Evolutionary conservation across 148 eudicot species (phyloP).

Genomic region (Heliamphora exappendiculata): DNA sequence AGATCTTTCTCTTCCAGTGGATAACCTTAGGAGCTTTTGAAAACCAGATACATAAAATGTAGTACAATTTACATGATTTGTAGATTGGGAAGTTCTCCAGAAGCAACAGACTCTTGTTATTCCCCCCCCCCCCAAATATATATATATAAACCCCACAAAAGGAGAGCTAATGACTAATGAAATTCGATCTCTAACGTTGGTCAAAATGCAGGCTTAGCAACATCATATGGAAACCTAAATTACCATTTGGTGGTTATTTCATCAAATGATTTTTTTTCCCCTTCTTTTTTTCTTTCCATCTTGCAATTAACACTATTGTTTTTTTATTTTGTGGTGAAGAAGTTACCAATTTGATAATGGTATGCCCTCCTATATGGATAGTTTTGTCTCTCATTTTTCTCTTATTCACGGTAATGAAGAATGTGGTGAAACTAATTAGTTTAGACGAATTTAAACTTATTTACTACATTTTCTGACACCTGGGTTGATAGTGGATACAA

Average conservation of each 20-base stretch:
- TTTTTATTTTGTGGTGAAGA: too few relatives aligned
- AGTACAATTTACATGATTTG: not conserved
- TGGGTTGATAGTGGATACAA: too few relatives aligned
- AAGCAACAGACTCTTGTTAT: not conserved
- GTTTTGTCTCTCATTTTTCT: too few relatives aligned
- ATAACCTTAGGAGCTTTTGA: not conserved
- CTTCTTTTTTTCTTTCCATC: not conserved
- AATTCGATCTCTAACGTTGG: not conserved
- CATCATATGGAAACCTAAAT: not conserved
- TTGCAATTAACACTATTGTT: too few relatives aligned
- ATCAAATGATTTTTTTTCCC: not conserved
- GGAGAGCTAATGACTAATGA: not conserved
- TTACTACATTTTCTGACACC: too few relatives aligned
- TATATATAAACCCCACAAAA: too few relatives aligned
- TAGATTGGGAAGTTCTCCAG: not conserved
- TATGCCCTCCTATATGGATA: too few relatives aligned
- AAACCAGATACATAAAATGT: not conserved
- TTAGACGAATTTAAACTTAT: too few relatives aligned
- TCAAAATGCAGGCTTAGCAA: not conserved
- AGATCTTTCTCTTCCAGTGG: not conserved
- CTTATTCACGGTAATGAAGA: too few relatives aligned
- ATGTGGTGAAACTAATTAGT: too few relatives aligned
- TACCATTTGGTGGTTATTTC: not conserved
- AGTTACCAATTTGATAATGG: too few relatives aligned
- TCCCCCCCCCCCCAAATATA: too few relatives aligned